Evolutionary conservation across 2,329 filamentous ascomycete species (phyloP), one percentile per base, ranked within the genome.

Genomic region (Coniochaeta prunicola): DNA sequence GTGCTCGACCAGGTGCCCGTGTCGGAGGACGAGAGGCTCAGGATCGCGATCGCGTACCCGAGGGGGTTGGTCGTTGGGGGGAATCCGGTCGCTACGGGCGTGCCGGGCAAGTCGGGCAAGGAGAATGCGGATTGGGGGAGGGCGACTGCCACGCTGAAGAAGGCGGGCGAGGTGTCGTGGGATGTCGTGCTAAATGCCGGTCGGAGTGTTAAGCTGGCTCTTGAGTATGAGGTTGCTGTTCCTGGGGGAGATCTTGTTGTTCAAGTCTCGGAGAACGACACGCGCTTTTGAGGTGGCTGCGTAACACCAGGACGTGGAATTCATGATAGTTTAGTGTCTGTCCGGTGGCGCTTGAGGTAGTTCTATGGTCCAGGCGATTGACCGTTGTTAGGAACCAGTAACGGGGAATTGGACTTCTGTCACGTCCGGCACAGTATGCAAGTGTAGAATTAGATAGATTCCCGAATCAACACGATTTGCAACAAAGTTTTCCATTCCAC

Each of bases 211-310:
- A 80, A 80, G 69, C 69, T 89, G 61, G 72, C 72, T 26, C 67
- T 90, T 60, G 83, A 86, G 72, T 89, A 89, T 70, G 79, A 83
- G 60, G 79, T 86, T 19, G 77, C 76, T 24, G 74, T 83, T 64
- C 86, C 86, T 1, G 70, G 70, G 17, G 79, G 78, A 9, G 80
- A 84, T 59, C 60, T 59, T 56, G 67, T 71, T 1, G 59, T 65
- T 21, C 67, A 70, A 64, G 60, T 57, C 33, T 57, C n/a, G n/a
- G n/a, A n/a, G n/a, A n/a, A 57, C 13, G 9, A 48, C 5, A 50
- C 21, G 19, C 19, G 36, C 33, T n/a, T n/a, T n/a, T n/a, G n/a
- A n/a, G n/a, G 15, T 36, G 33, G 6, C 5, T 36, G 10, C 3
- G 33, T 13, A 36, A 9, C 10, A 3, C 12, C 33, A 36, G 12